Evolutionary conservation across 2,329 filamentous ascomycete species (phyloP), one percentile per base, ranked within the genome.

Genomic region (Exserohilum turcica): DNA sequence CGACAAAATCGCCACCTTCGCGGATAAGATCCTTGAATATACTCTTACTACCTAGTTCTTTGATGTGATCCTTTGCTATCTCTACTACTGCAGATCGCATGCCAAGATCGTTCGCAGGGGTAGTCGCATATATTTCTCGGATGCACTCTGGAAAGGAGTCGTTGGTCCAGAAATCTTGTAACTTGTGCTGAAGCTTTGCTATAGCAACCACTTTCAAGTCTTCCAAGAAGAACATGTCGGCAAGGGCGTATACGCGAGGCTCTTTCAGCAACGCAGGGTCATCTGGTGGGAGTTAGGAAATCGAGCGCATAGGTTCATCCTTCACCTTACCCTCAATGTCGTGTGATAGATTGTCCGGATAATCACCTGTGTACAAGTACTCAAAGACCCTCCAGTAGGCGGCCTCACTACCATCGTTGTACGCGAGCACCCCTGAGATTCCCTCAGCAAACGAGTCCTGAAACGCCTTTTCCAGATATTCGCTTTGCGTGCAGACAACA

Each of bases 331-430:
- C 48, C 46, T 54, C 21, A 12, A 56, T 51, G 9, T 38, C 15
- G 27, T 53, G 16, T n/a, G 32, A 48, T 33, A 51, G n/a, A 38
- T 54, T 21, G 19, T 59, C 53, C 28, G 42, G 39, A 36, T 60
- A 60, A 15, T 49, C 44, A 15, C 54, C 50, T 40, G 50, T 57
- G 35, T 60, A 60, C 31, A 60, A 38, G 47, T 61, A 56, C 37
- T 61, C 52, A 50, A 58, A 58, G 5, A 58, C 52, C 38, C 57
- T 60, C 51, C 45, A 57, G 37, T 60, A 28, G 28, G 52, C 51
- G 13, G 44, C 44, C 10, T 42, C 51, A 43, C 51, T 55, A 42
- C 32, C 50, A 9, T 57, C 21, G 2, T 53, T 18, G 42, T 53
- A 57, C 43, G 19, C 46, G 33, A 60, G 18, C 5, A 45, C 38